Percentiles rank a stretch among this genome's conserved stretches.
phyloP scores from a whole-genome alignment of 306 rosid genomes.

The Quercus ilex region DNA sequence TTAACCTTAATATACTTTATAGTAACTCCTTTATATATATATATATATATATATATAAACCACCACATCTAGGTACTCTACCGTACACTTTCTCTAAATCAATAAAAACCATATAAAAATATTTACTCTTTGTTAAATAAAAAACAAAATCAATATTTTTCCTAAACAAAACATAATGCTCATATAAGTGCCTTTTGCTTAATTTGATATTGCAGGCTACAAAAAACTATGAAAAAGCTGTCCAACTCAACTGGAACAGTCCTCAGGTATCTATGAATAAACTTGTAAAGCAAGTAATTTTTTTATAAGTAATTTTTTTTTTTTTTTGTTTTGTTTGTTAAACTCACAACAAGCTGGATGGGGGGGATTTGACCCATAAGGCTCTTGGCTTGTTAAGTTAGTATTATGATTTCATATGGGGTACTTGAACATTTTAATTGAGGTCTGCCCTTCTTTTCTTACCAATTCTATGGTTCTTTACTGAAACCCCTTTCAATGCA shows the following conservation, averaged over 20 bases:
- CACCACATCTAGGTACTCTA: too few species aligned
- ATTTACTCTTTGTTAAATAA: constrained; percentile 4
- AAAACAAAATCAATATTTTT: background rate
- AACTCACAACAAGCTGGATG: too few species aligned
- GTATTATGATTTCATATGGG: background rate
- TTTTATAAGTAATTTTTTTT: too few species aligned
- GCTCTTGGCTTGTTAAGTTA: background rate
- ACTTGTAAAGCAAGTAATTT: background rate
- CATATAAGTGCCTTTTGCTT: constrained; percentile 2
- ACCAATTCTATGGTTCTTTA: background rate
- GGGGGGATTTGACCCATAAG: too few species aligned
- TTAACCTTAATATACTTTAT: too few species aligned
- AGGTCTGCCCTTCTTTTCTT: background rate
- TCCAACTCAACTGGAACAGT: constrained; percentile 97
- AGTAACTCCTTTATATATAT: too few species aligned
- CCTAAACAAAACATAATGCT: constrained; percentile 3
- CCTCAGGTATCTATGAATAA: constrained; percentile 74
- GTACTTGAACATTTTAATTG: background rate
- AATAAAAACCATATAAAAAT: constrained; percentile 1
- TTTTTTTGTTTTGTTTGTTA: too few species aligned
- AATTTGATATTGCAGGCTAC: constrained; percentile 71
- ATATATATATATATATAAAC: too few species aligned
- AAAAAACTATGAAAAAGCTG: constrained; percentile 85
- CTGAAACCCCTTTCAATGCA: background rate
- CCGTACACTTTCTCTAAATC: too few species aligned